Evolutionary conservation across 768 basidiomycete species (phyloP).

Genomic region (Russula ochroleuca): DNA sequence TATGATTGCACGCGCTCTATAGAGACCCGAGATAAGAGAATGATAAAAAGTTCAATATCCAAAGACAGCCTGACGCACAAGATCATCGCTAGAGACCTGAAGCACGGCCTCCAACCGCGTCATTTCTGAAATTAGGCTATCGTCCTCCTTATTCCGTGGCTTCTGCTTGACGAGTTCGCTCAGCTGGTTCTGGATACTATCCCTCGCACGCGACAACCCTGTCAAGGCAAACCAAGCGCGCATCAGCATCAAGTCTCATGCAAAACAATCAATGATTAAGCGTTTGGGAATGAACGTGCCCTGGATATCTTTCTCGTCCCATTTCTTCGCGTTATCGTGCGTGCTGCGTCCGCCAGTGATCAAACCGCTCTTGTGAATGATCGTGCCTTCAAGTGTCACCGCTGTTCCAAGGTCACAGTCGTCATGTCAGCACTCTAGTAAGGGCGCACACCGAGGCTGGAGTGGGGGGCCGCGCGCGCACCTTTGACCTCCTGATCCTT

Average conservation of each 20-base stretch:
- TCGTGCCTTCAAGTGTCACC: slow-evolving; percentile 92
- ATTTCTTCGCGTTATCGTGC: slow-evolving; percentile 73
- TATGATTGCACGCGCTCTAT: slow-evolving; percentile 71
- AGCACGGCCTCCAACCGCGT: slow-evolving; percentile 74
- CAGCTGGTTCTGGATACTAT: slow-evolving; percentile 67
- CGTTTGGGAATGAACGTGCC: slow-evolving; percentile 42
- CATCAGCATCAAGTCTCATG: slow-evolving; percentile 6
- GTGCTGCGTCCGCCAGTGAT: slow-evolving; percentile 93
- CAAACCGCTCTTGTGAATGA: slow-evolving; percentile 95
- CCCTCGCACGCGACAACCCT: slow-evolving; percentile 59
- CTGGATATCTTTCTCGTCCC: slow-evolving; percentile 92
- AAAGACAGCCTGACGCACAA: slow-evolving; percentile 42
- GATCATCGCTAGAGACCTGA: slow-evolving; percentile 73
- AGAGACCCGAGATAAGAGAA: background rate
- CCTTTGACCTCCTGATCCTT: slow-evolving; percentile 97
- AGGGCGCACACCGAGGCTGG: background rate
- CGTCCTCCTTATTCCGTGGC: slow-evolving; percentile 80
- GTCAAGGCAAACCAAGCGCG: background rate
- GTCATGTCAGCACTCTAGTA: background rate
- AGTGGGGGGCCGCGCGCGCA: slow-evolving; percentile 34
- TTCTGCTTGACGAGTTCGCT: slow-evolving; percentile 81
- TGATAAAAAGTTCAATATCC: background rate
- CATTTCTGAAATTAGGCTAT: slow-evolving; percentile 70
- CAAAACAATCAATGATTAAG: background rate
- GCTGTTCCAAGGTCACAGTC: slow-evolving; percentile 45